Percentiles rank a stretch among this genome's conserved stretches.
Conservation (phyloP, 441 rosid genomes). For the Lepidium campestre region DNA sequence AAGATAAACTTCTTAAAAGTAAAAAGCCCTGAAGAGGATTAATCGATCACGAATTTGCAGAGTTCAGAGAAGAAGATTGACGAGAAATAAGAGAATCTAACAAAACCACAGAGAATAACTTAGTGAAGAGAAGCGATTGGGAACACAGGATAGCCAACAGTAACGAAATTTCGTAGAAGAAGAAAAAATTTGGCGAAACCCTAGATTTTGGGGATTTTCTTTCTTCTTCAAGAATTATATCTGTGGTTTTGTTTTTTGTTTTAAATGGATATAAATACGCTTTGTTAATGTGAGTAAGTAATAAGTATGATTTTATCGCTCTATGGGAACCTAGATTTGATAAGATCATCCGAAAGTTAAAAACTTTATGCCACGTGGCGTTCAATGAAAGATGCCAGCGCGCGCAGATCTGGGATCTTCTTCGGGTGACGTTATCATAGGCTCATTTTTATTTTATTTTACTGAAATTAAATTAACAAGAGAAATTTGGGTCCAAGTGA, state of each 20-base stretch:
- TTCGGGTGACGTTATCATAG: slow-evolving; percentile 18
- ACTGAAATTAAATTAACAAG: background rate
- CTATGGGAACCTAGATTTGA: slow-evolving; percentile 2
- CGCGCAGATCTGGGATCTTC: slow-evolving; percentile 27
- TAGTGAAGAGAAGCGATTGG: slow-evolving; percentile 13
- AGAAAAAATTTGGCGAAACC: slow-evolving; percentile 9
- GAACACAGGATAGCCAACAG: slow-evolving; percentile 8
- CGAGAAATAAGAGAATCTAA: background rate
- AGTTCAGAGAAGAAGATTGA: background rate
- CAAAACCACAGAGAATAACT: background rate
- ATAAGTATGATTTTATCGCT: background rate
- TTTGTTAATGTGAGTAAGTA: background rate
- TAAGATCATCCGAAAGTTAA: slow-evolving; percentile 7
- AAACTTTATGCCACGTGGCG: slow-evolving; percentile 16
- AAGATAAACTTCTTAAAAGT: background rate
- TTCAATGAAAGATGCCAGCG: background rate
- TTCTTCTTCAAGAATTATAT: background rate
- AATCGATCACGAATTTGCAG: slow-evolving; percentile 16
- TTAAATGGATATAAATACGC: background rate
- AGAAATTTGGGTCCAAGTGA: slow-evolving; percentile 18
- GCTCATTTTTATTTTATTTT: background rate
- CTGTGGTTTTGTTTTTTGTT: background rate
- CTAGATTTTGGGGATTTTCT: slow-evolving; percentile 27
- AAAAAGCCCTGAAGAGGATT: background rate
- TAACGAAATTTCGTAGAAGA: background rate